Base-by-base conservation (phyloP, 2,329 filamentous ascomycete genomes). In the Penicillium sp. region DNA sequence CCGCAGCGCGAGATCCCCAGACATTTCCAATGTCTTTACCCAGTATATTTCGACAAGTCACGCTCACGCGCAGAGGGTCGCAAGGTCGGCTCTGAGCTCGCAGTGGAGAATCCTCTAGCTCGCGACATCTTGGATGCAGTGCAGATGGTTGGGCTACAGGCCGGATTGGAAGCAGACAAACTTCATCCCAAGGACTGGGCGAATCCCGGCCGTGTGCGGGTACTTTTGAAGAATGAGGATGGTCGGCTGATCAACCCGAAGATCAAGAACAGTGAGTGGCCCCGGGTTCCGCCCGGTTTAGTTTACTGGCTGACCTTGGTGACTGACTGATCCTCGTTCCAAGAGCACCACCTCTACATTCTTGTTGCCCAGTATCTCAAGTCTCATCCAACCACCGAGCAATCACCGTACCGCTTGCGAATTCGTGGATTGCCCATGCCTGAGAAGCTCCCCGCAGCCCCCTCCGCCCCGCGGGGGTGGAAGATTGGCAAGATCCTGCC, bases 181-280 rank as follows among this genome's bases (percentile, higher is more conserved):
- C 80, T 83, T 51, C 93, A 98, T 70, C 93, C 93, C 5, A 91
- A 93, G 73, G 93, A 98, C 75, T 98, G 93, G 93, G 85, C 86
- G 48, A 98, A 98, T 73, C 93, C 93, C 9, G 93, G 93, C 3
- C 80, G 93, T 50, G 88, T 97, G 54, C 83, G 88, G 59, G 82
- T 97, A 43, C 73, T 84, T 63, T 74, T 96, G 47, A 85, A 74
- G 48, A 66, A 79, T 53, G 75, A 80, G 39, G 61, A 68, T 50
- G 80, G 79, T 32, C 70, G 70, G 53, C 62, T 71, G 39, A 61
- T 76, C 34, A 78, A 76, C 53, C 59, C 70, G 26, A 71, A 70
- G 28, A 75, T 87, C 39, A 82, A 82, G 66, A 87, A 85, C 61
- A 88, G 80, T 82, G 70, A 45, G 78, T 73, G 18, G 34, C 29